Conservation (phyloP, 176 grass and related monocot species). For the Carex scoparia region DNA sequence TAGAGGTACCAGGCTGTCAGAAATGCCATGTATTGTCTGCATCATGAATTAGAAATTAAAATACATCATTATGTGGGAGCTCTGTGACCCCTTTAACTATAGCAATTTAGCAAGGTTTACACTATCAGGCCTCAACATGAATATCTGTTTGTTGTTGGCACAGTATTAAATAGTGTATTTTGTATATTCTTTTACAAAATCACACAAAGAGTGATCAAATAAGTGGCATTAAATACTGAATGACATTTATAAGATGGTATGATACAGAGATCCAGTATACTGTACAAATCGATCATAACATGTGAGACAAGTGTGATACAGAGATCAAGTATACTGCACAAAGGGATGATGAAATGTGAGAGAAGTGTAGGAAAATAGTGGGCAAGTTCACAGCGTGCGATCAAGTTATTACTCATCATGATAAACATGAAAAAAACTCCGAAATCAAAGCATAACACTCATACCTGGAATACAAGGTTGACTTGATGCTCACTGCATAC, state of each 20-base stretch:
- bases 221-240: neutral
- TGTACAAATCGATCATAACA: neutral
- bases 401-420: neutral
- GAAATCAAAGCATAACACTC: neutral
- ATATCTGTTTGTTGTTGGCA: neutral
- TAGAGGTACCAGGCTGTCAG: constrained; percentile 70
- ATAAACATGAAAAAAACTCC: neutral
- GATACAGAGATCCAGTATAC: neutral
- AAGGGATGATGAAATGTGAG: neutral
- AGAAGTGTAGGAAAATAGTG: neutral
- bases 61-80: neutral
- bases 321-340: neutral
- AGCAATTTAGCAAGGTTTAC: neutral
- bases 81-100: constrained; percentile 8
- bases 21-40: constrained; percentile 52
- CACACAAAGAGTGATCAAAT: neutral
- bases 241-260: neutral
- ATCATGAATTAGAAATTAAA: constrained; percentile 29
- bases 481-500: constrained; percentile 75
- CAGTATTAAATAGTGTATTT: neutral
- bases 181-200: constrained; percentile 1
- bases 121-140: neutral
- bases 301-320: neutral
- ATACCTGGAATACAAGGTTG: constrained; percentile 71
- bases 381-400: neutral